These are phyloP conservation scores for Pichia kudriavzevii DNA, from an alignment of 1,139 yeast genomes.

Conservation along the genomic window DNA sequence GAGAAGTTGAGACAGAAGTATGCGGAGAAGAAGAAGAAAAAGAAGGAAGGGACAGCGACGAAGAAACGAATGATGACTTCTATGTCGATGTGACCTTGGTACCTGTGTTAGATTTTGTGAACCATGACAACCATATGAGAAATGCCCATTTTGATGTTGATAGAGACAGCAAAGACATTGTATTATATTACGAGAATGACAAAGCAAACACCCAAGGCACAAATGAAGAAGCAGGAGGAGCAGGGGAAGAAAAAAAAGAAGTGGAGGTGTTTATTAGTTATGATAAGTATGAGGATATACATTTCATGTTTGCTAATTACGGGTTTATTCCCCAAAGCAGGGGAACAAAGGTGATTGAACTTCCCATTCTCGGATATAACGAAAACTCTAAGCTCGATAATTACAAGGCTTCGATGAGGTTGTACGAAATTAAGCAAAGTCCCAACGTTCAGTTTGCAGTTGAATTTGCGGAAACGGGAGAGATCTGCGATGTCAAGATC, in stretches of 20 bases:
- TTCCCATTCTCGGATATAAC: slow-evolving; percentile 26
- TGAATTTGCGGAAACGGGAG: slow-evolving; percentile 16
- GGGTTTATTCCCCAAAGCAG: slow-evolving; percentile 47
- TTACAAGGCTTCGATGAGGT: slow-evolving; percentile 9
- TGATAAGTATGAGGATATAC: slow-evolving; percentile 39
- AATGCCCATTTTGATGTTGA: slow-evolving; percentile 63
- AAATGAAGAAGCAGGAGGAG: too few species aligned
- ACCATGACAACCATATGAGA: slow-evolving; percentile 39
- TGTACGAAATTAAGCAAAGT: slow-evolving; percentile 24
- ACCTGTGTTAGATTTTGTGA: slow-evolving; percentile 61
- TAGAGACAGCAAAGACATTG: slow-evolving; percentile 36
- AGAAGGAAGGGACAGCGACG: too few species aligned
- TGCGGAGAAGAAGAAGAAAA: slow-evolving; percentile 19
- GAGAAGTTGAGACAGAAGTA: slow-evolving; percentile 27
- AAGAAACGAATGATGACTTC: slow-evolving; percentile 31
- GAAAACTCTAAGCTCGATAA: slow-evolving; percentile 7
- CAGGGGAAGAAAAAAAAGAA: too few species aligned
- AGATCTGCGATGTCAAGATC: slow-evolving; percentile 18
- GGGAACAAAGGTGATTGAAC: slow-evolving; percentile 19
- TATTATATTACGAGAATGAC: slow-evolving; percentile 31
- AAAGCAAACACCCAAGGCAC: slow-evolving; percentile 2
- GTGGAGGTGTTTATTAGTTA: slow-evolving; percentile 45
- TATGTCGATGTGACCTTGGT: slow-evolving; percentile 50
- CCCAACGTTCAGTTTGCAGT: slow-evolving; percentile 30
- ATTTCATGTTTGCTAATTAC: slow-evolving; percentile 42